Conservation (phyloP, 345 rosid genomes). For the Brassica napus region Da-Ae NC_063444.1:11434501-11435000, state of each 20-base stretch:
- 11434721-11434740: background rate
- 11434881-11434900: background rate
- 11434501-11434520: background rate
- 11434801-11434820: background rate
- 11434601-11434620: too few relatives aligned
- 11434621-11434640: too few relatives aligned
- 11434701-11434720: background rate
- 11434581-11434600: too few relatives aligned
- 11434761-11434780: background rate
- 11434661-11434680: too few relatives aligned
- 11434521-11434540: too few relatives aligned
- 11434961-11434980: background rate
- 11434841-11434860: slow-evolving; percentile 1
- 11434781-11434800: background rate
- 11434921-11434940: slow-evolving; percentile 26
- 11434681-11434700: too few relatives aligned
- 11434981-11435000: slow-evolving; percentile 15
- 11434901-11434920: background rate
- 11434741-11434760: background rate
- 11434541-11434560: background rate
- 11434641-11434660: too few relatives aligned
- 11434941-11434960: slow-evolving; percentile 8
- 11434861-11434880: slow-evolving; percentile 10
- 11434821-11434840: slow-evolving; percentile 9
- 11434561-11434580: too few relatives aligned